Percentiles rank a stretch among this genome's conserved stretches.
phyloP scores from a whole-genome alignment of 352 stramenopile genomes.

The Pythium folliculosum region DNA sequence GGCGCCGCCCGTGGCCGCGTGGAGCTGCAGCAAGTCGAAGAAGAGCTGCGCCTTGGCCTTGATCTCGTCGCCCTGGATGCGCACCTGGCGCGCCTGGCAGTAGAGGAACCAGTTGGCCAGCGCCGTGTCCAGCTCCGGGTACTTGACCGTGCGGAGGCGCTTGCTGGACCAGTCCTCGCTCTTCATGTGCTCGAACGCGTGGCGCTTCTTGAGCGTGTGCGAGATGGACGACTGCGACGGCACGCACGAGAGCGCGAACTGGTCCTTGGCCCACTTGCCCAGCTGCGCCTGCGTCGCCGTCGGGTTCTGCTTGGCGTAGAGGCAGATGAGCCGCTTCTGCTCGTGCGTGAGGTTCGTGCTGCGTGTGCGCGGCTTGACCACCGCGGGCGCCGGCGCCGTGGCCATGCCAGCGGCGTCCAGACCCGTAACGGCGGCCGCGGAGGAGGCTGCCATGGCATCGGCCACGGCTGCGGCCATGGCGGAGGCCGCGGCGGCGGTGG shows the following conservation, averaged over 20 bases:
- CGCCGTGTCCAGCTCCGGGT: constrained; percentile 71
- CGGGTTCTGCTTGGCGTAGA: constrained; percentile 70
- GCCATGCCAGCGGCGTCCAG: constrained; percentile 1
- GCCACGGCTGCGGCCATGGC: not conserved
- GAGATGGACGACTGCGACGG: constrained; percentile 83
- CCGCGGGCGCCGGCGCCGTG: not conserved
- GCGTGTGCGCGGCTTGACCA: constrained; percentile 39
- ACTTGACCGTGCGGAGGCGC: constrained; percentile 75
- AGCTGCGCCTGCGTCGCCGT: constrained; percentile 74
- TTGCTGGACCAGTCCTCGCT: constrained; percentile 77
- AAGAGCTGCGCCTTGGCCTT: constrained; percentile 71
- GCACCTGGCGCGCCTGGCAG: constrained; percentile 56
- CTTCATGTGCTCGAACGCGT: constrained; percentile 72
- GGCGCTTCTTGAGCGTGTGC: constrained; percentile 77
- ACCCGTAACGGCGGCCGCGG: constrained; percentile 13
- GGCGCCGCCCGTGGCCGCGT: constrained; percentile 13
- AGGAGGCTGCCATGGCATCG: not conserved
- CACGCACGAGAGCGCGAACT: constrained; percentile 60
- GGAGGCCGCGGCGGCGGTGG: constrained; percentile 2
- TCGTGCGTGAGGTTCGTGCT: constrained; percentile 82
- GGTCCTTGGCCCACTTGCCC: constrained; percentile 68
- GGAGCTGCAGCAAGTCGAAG: constrained; percentile 60
- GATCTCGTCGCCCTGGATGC: constrained; percentile 72
- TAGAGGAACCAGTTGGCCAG: constrained; percentile 85
- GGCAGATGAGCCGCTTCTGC: constrained; percentile 80